Base-by-base conservation (phyloP, 768 basidiomycete genomes). In the Mycena latifolia region DNA sequence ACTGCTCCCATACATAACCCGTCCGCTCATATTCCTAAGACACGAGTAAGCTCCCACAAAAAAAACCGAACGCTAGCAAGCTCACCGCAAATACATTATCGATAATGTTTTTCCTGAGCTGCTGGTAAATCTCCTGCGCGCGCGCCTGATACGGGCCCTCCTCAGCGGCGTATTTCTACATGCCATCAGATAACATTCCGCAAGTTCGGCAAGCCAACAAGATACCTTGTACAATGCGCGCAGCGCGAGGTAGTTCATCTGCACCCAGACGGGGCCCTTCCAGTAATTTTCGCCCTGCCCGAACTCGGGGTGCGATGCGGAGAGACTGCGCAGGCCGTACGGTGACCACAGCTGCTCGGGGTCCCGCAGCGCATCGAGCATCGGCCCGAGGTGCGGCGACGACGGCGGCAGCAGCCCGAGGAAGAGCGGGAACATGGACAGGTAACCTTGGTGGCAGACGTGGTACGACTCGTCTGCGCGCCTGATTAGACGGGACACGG, bases 1-100 rank as follows among this genome's bases (percentile, higher is more conserved):
- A 99, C 77, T 98, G 97, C 78, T 99, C 96, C 96, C 96, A 99
- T 18, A 95, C 94, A 75, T 95, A 97, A 5, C 95, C 96, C 5
- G 96, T 98, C 29, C 92, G 87, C 73, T 94, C 84, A 76, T 95
- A 98, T 79, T 98, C 95, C 94, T 96, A 54, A 29, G 52, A 43
- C 39, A 51, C 56, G 61, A 48, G 48, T 41, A 7, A 60, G 24
- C 51, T 41, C 15, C 14, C 33, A 25, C 31, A 24, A 27, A 55
- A 37, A 37, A 53, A 43, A 20, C 37, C 27, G 27, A 24, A 12
- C 51, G 11, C 33, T 48, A 8, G 45, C n/a, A 46, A 27, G 22
- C 18, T 66, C 63, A 86, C 85, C 78, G 85, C 84, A 67, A 81
- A 88, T 24, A 96, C 92, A 75, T 97, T 99, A 73, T 92, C 84